phyloP scores from a whole-genome alignment of 345 rosid genomes.

The Citrus unshiu region DNA sequence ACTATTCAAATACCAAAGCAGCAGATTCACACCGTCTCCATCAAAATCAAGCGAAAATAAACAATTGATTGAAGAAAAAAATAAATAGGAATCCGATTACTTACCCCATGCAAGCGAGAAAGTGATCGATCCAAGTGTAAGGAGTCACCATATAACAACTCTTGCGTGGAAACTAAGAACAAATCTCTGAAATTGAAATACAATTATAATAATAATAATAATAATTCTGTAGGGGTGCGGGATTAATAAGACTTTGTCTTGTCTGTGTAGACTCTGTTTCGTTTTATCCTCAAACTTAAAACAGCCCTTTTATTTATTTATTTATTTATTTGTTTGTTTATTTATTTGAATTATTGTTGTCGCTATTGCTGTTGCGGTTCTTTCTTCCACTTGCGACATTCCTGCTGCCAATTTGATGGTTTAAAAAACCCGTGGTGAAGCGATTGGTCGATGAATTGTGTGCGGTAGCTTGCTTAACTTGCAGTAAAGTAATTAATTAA shows the following conservation, averaged over 20 bases:
- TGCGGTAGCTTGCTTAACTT: too few species aligned
- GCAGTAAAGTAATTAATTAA: too few species aligned
- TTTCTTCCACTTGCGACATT: not conserved
- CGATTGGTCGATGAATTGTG: too few species aligned
- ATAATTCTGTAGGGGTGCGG: too few species aligned
- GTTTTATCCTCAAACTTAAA: not conserved
- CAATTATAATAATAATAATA: too few species aligned
- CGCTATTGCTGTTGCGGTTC: not conserved
- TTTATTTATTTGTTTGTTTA: too few species aligned
- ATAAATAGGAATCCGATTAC: constrained; percentile 8
- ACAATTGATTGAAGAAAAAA: not conserved
- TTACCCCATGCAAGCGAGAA: constrained; percentile 60
- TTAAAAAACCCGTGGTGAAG: too few species aligned
- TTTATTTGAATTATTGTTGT: not conserved
- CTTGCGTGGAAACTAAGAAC: not conserved
- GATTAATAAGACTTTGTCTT: too few species aligned
- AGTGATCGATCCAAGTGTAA: constrained; percentile 33
- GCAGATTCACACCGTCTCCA: not conserved
- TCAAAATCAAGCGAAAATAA: not conserved
- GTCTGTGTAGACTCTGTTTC: too few species aligned
- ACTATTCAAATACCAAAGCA: not conserved
- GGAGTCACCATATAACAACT: constrained; percentile 31
- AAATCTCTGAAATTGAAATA: not conserved
- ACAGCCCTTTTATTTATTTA: too few species aligned
- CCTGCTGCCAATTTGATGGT: too few species aligned